Evolutionary conservation across 306 rosid genomes (phyloP).

Genomic region (Lathyrus sativus): DNA sequence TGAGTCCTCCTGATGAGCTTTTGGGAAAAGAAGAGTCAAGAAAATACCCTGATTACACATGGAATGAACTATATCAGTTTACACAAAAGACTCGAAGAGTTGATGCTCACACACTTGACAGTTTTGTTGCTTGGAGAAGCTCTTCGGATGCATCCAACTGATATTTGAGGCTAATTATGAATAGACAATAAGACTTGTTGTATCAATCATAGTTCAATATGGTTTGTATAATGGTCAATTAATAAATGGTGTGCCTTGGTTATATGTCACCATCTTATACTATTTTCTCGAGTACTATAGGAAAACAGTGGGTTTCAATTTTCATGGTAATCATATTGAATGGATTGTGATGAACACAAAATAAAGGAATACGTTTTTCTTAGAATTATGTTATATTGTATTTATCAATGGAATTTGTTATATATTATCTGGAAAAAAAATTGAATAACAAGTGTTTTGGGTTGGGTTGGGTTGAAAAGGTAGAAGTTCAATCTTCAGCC

Average conservation of each 20-base stretch:
- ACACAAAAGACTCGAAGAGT: conserved; percentile 46
- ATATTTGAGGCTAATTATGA: not conserved
- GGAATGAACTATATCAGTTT: conserved; percentile 49
- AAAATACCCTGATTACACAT: conserved; percentile 59
- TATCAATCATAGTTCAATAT: not conserved
- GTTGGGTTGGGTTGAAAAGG: too few species aligned
- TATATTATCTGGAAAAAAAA: too few species aligned
- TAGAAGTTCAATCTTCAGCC: too few species aligned
- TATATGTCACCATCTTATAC: not conserved
- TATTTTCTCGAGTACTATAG: not conserved
- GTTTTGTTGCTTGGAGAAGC: conserved; percentile 41
- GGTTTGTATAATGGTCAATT: not conserved
- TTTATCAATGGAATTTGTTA: not conserved
- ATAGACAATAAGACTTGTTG: not conserved
- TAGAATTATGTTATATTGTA: not conserved
- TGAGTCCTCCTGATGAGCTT: conserved; percentile 51
- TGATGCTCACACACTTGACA: conserved; percentile 48
- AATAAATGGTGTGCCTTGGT: not conserved
- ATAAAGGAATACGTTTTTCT: not conserved
- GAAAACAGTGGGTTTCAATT: not conserved
- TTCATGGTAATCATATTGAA: not conserved
- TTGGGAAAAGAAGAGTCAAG: conserved; percentile 40
- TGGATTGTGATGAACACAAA: not conserved
- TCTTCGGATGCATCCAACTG: conserved; percentile 33
- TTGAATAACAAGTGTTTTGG: too few species aligned